Base-by-base conservation (phyloP, 345 rosid species). In the Rubroshorea leprosula region DNA sequence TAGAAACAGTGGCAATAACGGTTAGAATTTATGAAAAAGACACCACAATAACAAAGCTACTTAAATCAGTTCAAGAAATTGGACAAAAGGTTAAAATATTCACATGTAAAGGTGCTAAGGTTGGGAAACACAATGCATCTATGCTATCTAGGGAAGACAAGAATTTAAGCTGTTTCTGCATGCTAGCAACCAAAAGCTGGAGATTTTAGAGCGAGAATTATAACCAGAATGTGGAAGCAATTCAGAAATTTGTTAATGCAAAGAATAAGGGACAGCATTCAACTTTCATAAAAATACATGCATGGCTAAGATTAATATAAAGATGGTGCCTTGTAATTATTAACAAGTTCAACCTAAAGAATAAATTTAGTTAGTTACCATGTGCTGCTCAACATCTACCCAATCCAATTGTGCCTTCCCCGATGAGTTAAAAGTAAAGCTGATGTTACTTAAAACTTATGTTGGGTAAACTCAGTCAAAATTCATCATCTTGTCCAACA, bases 401-500 rank as follows among this genome's bases (percentile, higher is more conserved):
- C 1, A 35, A n/a, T n/a, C 9, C 41, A 35, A 8, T 35, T 35
- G 12, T 6, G 6, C 41, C 41, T 27, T 8, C 8, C 41, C 7
- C 41, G 5, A 8, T 13, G 5, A 29, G 35, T 9, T 29, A 29
- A 29, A 29, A 29, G 35, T 29, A 29, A 29, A 35, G 41, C n/a
- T n/a, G n/a, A n/a, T n/a, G n/a, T n/a, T n/a, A 35, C 41, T 55
- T 22, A 43, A 51, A 23, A 35, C 61, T 57, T 41, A 41, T 55
- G 5, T 11, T 1, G 5, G 38, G 23, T 17, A 59, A 58, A 54
- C 60, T 35, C 19, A 35, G 45, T n/a, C 38, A 44, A 21, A 53
- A 65, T 43, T 60, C 23, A 50, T 24, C 26, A 53, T 31, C 69
- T 14, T 9, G 50, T 60, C 50, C 67, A 1, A 61, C 47, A 0